Base-by-base conservation (phyloP, 192 early-diverging fungal genomes). In the Coemansia sp. region DNA sequence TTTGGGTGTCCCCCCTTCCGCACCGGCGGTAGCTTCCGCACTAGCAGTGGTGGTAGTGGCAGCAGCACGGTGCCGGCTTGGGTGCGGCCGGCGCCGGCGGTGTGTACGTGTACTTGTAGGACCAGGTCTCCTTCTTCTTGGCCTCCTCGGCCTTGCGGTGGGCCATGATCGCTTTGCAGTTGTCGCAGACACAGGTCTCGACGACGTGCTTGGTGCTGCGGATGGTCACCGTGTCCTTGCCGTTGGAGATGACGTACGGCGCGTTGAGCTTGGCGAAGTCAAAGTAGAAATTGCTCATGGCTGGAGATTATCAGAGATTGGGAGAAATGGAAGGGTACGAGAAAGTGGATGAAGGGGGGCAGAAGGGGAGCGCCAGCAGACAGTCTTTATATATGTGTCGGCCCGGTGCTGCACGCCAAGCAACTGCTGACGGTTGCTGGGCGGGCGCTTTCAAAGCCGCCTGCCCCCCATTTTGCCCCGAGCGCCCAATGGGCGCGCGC, bases 121-220 rank as follows among this genome's bases (percentile, higher is more conserved):
- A 46, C 67, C 53, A 58, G 4, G 49, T 19, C 43, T 59, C 54
- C 66, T 55, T 50, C 57, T 61, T 56, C 47, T 52, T 55, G 8
- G 42, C 60, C 19, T 55, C 41, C 32, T 62, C 67, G 31, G 48
- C 30, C 60, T 64, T 69, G 27, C 59, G 54, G 38, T 45, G 31
- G 30, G 63, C 63, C 41, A 53, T 42, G 32, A 75, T 68, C 1
- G 35, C 17, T 26, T 60, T 53, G 61, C 72, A 75, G 52, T 56
- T 67, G 40, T 49, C 22, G 66, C 72, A 75, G 11, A 68, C 57
- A 50, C 72, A 75, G n/a, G 52, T 25, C 15, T 68, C 65, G 36
- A 58, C 53, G 15, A 57, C 53, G 45, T 75, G 72, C 47, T 62
- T 55, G 8, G 60, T 58, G 58, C 61, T 69, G 58, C 47, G 63